Percentiles rank a stretch among this genome's conserved stretches.
Conservation (phyloP, 2,329 filamentous ascomycete genomes). For the Parastagonospora avenae region DNA sequence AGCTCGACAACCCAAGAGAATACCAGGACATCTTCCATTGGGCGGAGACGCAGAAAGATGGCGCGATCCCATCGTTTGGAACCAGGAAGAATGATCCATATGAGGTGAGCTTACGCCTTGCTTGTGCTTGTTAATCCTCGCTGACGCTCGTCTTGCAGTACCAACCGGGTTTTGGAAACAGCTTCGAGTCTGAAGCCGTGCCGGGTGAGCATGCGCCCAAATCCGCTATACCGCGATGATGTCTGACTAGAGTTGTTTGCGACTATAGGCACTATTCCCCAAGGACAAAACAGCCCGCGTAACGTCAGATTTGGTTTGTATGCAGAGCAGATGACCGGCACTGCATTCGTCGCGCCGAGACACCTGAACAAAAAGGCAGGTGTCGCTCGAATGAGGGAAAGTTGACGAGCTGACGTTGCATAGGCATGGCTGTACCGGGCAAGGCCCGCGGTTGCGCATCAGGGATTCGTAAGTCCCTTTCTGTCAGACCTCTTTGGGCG, state of each 20-base stretch:
- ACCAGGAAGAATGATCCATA: constrained; percentile 61
- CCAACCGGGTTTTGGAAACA: constrained; percentile 62
- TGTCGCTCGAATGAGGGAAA: not conserved
- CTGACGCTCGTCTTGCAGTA: constrained; percentile 47
- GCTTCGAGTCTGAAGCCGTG: constrained; percentile 54
- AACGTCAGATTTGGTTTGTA: constrained; percentile 44
- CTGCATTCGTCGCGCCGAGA: constrained; percentile 43
- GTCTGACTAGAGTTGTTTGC: constrained; percentile 18
- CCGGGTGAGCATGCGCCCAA: constrained; percentile 35
- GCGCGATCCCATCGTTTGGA: constrained; percentile 59
- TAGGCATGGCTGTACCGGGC: constrained; percentile 42
- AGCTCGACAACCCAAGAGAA: constrained; percentile 42
- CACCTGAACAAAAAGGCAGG: constrained; percentile 42
- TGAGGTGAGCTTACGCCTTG: constrained; percentile 43
- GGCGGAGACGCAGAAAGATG: constrained; percentile 66
- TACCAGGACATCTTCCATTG: constrained; percentile 53
- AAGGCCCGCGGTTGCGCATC: constrained; percentile 45
- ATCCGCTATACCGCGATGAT: not conserved
- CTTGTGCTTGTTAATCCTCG: not conserved
- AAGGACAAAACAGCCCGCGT: constrained; percentile 52
- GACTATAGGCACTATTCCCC: constrained; percentile 48
- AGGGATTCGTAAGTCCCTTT: constrained; percentile 42
- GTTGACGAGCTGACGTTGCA: constrained; percentile 6
- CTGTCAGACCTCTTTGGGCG: constrained; percentile 4
- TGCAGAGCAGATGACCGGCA: constrained; percentile 46